Percentiles rank a stretch among this genome's conserved stretches.
Conservation (phyloP, 208 protist genomes). For the Leishmania major region DNA sequence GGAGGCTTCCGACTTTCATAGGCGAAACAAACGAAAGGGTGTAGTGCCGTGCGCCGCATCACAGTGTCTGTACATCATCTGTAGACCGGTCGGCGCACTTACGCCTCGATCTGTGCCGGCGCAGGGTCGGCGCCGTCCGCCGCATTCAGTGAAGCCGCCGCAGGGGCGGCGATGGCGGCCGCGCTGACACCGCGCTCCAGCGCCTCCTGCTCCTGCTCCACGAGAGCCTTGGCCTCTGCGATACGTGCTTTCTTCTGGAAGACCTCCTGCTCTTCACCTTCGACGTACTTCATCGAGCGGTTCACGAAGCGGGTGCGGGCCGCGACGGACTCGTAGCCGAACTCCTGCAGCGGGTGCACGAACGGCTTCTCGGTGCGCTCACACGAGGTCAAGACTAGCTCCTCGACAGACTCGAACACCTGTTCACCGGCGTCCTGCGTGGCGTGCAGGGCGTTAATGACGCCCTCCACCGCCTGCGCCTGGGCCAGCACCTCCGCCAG, state of each 20-base stretch:
- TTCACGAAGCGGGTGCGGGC: conserved; percentile 74
- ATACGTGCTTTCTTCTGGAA: conserved; percentile 59
- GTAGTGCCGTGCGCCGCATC: not conserved
- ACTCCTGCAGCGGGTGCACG: conserved; percentile 84
- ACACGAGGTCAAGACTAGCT: conserved; percentile 48
- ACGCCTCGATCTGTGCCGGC: conserved; percentile 10
- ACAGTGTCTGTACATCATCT: not conserved
- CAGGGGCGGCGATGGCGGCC: conserved; percentile 9
- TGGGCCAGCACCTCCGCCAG: conserved; percentile 69
- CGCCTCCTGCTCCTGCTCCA: conserved; percentile 62
- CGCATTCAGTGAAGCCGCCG: not conserved
- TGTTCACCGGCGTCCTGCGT: conserved; percentile 83
- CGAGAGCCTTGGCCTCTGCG: conserved; percentile 59
- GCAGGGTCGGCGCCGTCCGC: not conserved
- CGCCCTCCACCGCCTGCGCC: conserved; percentile 75
- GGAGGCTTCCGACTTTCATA: not conserved
- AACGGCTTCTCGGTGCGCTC: conserved; percentile 48
- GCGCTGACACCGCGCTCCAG: conserved; percentile 50
- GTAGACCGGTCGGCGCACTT: not conserved
- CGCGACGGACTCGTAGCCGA: conserved; percentile 62
- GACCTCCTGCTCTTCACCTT: conserved; percentile 81
- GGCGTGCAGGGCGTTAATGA: conserved; percentile 81
- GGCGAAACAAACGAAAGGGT: not conserved
- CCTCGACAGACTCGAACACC: conserved; percentile 77
- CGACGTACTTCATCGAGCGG: conserved; percentile 76